A percentile compares a stretch with the other conserved stretches of the same genome.
Conservation (phyloP, 2,329 filamentous ascomycete species). For the Ophioceras dolichostomum region DNA sequence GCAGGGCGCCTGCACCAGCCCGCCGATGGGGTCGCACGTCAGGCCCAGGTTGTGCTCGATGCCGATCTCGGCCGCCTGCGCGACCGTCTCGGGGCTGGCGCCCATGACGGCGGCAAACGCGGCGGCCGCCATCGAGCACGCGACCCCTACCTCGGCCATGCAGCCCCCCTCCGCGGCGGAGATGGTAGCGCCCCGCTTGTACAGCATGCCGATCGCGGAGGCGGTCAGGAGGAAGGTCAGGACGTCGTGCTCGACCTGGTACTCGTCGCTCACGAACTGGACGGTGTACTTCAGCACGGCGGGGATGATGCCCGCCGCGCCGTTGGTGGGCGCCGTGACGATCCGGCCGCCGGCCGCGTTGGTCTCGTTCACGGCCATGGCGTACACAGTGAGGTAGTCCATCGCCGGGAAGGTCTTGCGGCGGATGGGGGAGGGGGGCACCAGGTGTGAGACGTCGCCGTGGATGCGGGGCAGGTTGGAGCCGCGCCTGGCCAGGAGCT, state of each 20-base stretch:
- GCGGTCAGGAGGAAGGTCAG: slow-evolving; percentile 35
- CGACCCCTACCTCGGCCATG: slow-evolving; percentile 41
- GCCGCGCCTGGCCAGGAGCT: slow-evolving; percentile 17
- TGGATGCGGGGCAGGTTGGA: slow-evolving; percentile 30
- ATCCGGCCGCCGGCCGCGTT: slow-evolving; percentile 37
- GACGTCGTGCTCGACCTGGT: slow-evolving; percentile 34
- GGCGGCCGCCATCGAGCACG: slow-evolving; percentile 37
- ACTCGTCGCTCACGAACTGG: slow-evolving; percentile 37
- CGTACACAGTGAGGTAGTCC: slow-evolving; percentile 37
- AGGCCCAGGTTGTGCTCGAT: slow-evolving; percentile 39
- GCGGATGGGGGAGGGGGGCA: slow-evolving; percentile 29
- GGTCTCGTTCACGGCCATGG: slow-evolving; percentile 40
- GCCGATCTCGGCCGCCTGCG: slow-evolving; percentile 38
- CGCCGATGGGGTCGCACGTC: slow-evolving; percentile 37
- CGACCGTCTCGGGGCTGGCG: slow-evolving; percentile 34
- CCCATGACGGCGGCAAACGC: slow-evolving; percentile 39
- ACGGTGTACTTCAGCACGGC: slow-evolving; percentile 36
- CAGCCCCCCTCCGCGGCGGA: slow-evolving; percentile 38
- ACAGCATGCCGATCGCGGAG: slow-evolving; percentile 37
- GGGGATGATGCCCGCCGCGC: slow-evolving; percentile 37
- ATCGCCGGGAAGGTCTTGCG: slow-evolving; percentile 35
- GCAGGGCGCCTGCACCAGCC: slow-evolving; percentile 36
- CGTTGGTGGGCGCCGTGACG: slow-evolving; percentile 38
- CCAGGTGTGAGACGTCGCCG: slow-evolving; percentile 31
- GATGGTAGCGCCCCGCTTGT: slow-evolving; percentile 39